A percentile compares a stretch with the other conserved stretches of the same genome.
phyloP scores from a whole-genome alignment of 805 yeast genomes.

The Schizosaccharomyces lindneri region DNA sequence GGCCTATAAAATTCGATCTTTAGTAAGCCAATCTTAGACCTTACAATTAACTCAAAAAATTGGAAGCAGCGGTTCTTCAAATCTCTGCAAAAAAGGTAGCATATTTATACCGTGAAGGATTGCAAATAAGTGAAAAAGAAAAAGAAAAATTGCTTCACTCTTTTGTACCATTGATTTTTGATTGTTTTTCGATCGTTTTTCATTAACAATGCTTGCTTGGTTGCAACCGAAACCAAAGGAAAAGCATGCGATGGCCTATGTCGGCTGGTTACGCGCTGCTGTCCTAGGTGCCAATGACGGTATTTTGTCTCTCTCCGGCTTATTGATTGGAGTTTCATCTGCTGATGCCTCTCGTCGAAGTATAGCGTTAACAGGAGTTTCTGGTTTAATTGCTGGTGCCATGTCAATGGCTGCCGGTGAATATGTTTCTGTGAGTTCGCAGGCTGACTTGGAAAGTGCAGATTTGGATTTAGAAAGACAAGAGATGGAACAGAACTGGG shows the following conservation, averaged over 20 bases:
- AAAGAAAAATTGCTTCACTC: no score
- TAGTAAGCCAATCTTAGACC: no score
- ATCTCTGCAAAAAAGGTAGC: no score
- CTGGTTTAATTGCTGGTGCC: background rate
- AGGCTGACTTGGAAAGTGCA: background rate
- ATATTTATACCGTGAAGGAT: no score
- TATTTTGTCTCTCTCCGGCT: background rate
- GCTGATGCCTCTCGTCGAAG: background rate
- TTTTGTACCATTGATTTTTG: no score
- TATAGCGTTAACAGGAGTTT: background rate
- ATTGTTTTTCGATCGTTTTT: no score
- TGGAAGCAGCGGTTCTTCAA: no score
- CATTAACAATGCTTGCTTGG: no score
- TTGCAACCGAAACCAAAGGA: background rate
- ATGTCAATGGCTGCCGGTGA: background rate
- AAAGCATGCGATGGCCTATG: background rate
- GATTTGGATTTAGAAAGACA: background rate
- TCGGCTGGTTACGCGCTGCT: background rate
- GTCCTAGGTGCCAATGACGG: slow-evolving; percentile 1
- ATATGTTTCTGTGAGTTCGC: background rate
- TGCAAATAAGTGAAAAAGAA: no score
- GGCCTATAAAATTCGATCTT: no score
- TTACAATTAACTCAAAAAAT: no score
- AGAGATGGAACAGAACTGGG: background rate
- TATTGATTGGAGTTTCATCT: background rate